A percentile compares a stretch with the other conserved stretches of the same genome.
Conservation (phyloP, 441 rosid species). For the Gossypium schwendimanii region DNA sequence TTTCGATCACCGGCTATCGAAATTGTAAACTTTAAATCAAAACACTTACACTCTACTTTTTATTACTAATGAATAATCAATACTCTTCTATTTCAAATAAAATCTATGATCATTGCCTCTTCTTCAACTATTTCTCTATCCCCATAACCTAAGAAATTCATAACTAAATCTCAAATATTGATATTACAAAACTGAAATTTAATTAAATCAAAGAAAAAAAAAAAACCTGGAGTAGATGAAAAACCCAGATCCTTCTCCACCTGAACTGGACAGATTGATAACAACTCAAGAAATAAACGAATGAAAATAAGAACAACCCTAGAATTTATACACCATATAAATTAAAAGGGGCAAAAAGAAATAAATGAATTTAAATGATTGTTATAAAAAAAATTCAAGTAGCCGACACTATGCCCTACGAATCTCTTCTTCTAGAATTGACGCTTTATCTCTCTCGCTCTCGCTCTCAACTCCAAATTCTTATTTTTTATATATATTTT, state of each 20-base stretch:
- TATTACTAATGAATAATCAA: background rate
- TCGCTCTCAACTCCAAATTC: background rate
- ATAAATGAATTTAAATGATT: background rate
- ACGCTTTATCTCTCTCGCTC: background rate
- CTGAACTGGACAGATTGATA: background rate
- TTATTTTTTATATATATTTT: background rate
- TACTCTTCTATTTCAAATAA: background rate
- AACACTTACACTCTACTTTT: background rate
- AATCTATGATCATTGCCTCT: background rate
- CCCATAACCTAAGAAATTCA: background rate
- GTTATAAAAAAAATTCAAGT: background rate
- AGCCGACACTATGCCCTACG: slow-evolving; percentile 1
- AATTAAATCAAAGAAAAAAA: background rate
- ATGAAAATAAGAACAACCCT: slow-evolving; percentile 4
- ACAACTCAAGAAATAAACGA: background rate
- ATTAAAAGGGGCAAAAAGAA: background rate
- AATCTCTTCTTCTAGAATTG: slow-evolving; percentile 8
- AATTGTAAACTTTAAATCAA: background rate
- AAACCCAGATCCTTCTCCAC: background rate
- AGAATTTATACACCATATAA: background rate
- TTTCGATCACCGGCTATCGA: background rate
- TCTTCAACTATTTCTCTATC: background rate
- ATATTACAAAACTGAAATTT: background rate
- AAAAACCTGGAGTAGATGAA: background rate
- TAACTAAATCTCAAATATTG: background rate